A percentile compares a stretch with the other conserved stretches of the same genome.
Evolutionary conservation across 495 filamentous ascomycete species (phyloP).

Genomic region (Podospora didyma): DNA sequence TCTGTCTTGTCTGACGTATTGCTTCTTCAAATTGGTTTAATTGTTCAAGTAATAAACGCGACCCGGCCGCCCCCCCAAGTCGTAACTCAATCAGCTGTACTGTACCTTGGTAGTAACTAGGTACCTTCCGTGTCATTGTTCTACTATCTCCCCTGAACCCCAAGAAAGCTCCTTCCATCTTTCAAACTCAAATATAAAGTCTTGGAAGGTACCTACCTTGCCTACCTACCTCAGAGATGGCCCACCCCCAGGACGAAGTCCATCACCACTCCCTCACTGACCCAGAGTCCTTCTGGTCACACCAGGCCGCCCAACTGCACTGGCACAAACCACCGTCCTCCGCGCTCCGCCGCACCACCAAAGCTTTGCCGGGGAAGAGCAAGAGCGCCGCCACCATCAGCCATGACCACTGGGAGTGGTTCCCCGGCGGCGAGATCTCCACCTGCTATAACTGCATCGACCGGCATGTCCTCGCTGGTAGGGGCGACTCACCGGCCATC

Average conservation of each 20-base stretch:
- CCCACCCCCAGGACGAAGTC: slow-evolving; percentile 43
- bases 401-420: slow-evolving; percentile 76
- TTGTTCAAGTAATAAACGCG: no score
- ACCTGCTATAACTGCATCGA: slow-evolving; percentile 90
- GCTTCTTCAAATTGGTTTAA: no score
- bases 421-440: slow-evolving; percentile 82
- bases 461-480: slow-evolving; percentile 72
- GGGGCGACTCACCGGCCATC: slow-evolving; percentile 70
- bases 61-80: no score
- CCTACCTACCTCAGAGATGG: no score
- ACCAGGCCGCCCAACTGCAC: slow-evolving; percentile 67
- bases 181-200: no score
- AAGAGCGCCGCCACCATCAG: slow-evolving; percentile 27
- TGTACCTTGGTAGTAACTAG: no score
- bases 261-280: slow-evolving; percentile 51
- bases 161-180: neutral
- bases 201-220: no score
- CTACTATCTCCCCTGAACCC: no score
- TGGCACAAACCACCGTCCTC: slow-evolving; percentile 71
- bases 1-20: no score
- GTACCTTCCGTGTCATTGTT: no score
- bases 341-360: slow-evolving; percentile 38
- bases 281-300: slow-evolving; percentile 73
- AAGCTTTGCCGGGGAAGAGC: slow-evolving; percentile 38
- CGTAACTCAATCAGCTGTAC: no score